Evolutionary conservation across 1,139 yeast species (phyloP).

Genomic region (Lodderomyces theae): DNA sequence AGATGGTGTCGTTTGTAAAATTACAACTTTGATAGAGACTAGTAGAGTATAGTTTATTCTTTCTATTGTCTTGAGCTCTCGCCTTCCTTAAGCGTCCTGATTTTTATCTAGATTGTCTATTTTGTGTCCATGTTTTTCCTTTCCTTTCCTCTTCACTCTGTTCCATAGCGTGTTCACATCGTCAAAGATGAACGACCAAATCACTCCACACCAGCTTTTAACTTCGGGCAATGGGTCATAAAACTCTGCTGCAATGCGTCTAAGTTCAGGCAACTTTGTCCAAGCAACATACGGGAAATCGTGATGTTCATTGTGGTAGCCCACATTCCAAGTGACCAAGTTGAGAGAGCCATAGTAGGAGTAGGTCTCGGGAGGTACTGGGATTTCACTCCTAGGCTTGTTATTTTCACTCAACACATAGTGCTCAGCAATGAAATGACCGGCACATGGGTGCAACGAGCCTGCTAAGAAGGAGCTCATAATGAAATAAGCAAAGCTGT

Average conservation of each 20-base stretch:
- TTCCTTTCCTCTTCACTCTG: conserved; percentile 67
- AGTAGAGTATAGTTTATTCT: too few relatives aligned
- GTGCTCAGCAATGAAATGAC: conserved; percentile 93
- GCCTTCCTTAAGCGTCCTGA: conserved; percentile 8
- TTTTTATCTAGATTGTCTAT: conserved; percentile 24
- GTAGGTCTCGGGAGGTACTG: conserved; percentile 73
- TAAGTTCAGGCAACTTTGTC: conserved; percentile 70
- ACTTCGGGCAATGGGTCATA: conserved; percentile 80
- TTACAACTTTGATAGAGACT: too few relatives aligned
- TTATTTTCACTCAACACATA: conserved; percentile 66
- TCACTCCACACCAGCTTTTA: conserved; percentile 74
- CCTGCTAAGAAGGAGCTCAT: conserved; percentile 86
- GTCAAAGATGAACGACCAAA: conserved; percentile 68
- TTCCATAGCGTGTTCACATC: conserved; percentile 72
- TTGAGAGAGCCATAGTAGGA: conserved; percentile 85
- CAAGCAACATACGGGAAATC: conserved; percentile 94
- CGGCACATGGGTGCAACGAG: conserved; percentile 90
- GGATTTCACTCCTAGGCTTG: conserved; percentile 33
- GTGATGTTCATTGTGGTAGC: conserved; percentile 92
- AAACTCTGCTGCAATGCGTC: conserved; percentile 72
- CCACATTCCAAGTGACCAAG: conserved; percentile 83
- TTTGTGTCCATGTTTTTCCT: conserved; percentile 33
- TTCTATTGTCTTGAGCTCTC: too few relatives aligned
- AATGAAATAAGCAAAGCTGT: conserved; percentile 63
- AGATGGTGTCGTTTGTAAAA: conserved; percentile 56